phyloP scores from a whole-genome alignment of 108 stramenopile genomes.

The Cyclotella cryptica region DNA sequence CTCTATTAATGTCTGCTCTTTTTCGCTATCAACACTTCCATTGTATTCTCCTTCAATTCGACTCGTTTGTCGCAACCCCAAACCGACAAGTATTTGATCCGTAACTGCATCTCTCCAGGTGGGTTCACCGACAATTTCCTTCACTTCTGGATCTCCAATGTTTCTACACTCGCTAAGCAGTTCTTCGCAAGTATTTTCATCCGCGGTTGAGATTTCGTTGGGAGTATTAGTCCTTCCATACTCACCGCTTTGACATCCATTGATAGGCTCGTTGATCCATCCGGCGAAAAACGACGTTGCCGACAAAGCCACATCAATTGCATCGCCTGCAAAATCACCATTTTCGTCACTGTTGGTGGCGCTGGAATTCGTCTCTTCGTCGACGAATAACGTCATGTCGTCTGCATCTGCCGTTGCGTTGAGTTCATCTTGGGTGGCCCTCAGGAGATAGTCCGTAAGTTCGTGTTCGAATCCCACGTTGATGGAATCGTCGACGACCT shows the following conservation, averaged over 20 bases:
- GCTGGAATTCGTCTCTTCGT: background rate
- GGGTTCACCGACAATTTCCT: background rate
- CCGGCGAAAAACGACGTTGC: background rate
- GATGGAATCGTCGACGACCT: background rate
- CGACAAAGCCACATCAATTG: constrained; percentile 8
- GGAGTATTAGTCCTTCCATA: background rate
- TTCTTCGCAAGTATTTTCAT: background rate
- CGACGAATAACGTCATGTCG: background rate
- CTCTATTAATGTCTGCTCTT: background rate
- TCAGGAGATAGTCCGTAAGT: background rate
- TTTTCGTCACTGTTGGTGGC: background rate
- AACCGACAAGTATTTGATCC: constrained; percentile 10
- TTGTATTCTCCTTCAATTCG: background rate
- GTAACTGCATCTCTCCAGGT: constrained; percentile 5
- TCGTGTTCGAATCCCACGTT: background rate
- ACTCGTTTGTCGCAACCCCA: background rate
- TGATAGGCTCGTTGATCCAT: constrained; percentile 11
- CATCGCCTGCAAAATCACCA: constrained; percentile 7
- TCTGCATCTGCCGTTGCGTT: background rate
- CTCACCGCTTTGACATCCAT: background rate
- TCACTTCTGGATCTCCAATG: background rate
- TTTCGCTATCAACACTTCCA: background rate
- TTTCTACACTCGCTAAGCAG: no score
- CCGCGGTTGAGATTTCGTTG: background rate
- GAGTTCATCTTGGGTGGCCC: background rate